Conservation (phyloP, 2,329 filamentous ascomycete species). For the Pseudovirgaria hyperparasitica region DNA sequence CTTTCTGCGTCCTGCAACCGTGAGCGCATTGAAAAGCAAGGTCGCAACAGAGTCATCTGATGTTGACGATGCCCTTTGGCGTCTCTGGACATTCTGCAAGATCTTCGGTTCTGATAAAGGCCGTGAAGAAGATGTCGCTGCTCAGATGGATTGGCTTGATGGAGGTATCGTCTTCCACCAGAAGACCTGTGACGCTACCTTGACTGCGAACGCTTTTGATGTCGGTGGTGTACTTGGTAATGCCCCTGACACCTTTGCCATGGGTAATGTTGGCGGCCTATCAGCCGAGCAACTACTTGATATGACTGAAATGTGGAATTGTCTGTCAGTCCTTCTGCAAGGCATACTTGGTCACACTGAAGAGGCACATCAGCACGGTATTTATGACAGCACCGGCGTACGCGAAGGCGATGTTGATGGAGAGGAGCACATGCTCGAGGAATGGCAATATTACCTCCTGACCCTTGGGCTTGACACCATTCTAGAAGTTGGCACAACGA, state of each 20-base stretch:
- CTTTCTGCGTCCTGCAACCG: conserved; percentile 44
- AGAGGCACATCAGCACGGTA: conserved; percentile 41
- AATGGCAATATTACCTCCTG: conserved; percentile 48
- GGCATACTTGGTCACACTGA: conserved; percentile 41
- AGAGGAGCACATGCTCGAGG: conserved; percentile 44
- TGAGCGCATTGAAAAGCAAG: conserved; percentile 37
- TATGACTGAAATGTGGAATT: conserved; percentile 53
- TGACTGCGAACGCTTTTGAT: conserved; percentile 37
- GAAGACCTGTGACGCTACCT: conserved; percentile 30
- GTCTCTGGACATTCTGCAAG: conserved; percentile 53
- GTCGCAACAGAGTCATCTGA: conserved; percentile 34
- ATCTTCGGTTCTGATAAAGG: conserved; percentile 48
- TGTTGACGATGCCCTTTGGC: conserved; percentile 50
- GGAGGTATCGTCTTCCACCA: conserved; percentile 41
- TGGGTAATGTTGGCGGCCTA: conserved; percentile 43
- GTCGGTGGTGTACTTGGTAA: conserved; percentile 42
- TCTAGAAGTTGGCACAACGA: conserved; percentile 35
- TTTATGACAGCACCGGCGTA: conserved; percentile 39
- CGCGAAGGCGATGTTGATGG: conserved; percentile 35
- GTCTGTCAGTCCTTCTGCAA: conserved; percentile 42
- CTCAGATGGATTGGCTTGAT: conserved; percentile 50
- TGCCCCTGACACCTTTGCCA: conserved; percentile 44
- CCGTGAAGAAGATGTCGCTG: conserved; percentile 45
- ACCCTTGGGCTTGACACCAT: conserved; percentile 46
- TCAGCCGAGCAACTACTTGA: conserved; percentile 46